A percentile compares a stretch with the other conserved stretches of the same genome.
phyloP scores from a whole-genome alignment of 495 filamentous ascomycete species.

The Staphylotrichum tortipilum region DNA sequence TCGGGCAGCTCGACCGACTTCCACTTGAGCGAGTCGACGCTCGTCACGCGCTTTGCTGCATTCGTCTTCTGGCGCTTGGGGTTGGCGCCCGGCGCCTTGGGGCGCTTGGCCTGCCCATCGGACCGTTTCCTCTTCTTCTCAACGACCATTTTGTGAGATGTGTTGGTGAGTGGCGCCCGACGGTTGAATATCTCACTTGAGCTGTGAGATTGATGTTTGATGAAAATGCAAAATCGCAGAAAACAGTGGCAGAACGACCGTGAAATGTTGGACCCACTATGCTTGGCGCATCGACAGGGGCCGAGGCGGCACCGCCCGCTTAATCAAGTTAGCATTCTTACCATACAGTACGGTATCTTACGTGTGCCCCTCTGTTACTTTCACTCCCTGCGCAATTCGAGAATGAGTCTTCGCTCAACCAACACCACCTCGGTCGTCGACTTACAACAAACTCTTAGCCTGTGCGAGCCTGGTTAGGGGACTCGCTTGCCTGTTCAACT shows the following conservation, averaged over 20 bases:
- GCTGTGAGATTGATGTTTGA: neutral
- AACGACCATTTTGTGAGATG: constrained; percentile 21
- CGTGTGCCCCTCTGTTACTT: neutral
- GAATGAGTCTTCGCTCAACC: neutral
- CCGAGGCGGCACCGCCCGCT: no score
- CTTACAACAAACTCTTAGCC: no score
- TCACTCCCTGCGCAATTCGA: neutral
- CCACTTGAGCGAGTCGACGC: constrained; percentile 70
- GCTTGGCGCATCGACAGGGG: no score
- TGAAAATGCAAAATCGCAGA: constrained; percentile 4
- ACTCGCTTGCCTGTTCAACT: no score
- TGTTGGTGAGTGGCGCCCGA: neutral
- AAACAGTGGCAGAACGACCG: neutral
- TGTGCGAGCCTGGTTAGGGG: no score
- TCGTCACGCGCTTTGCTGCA: constrained; percentile 26
- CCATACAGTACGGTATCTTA: neutral
- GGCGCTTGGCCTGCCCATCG: constrained; percentile 27
- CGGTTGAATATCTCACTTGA: neutral
- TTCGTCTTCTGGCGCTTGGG: constrained; percentile 43
- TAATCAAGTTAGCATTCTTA: neutral
- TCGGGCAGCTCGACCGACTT: constrained; percentile 74
- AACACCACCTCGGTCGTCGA: no score
- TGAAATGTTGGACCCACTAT: constrained; percentile 22
- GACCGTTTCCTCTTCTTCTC: constrained; percentile 40
- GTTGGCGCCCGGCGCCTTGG: constrained; percentile 17